Conservation (phyloP, 768 basidiomycete species). For the Tylopilus vinaceipallidus region DNA sequence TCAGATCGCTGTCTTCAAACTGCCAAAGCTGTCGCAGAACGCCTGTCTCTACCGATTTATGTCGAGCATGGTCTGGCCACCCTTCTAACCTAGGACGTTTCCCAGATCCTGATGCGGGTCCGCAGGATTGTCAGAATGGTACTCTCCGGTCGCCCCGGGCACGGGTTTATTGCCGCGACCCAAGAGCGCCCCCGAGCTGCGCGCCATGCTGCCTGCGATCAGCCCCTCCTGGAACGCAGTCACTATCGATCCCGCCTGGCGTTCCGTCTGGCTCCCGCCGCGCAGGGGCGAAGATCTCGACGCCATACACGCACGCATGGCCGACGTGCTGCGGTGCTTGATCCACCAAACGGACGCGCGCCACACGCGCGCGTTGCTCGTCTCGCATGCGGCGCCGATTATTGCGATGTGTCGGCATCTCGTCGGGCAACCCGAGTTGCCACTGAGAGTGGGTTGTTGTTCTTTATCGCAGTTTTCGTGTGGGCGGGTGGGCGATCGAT, state of each 20-base stretch:
- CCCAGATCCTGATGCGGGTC: neutral
- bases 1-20: conserved; percentile 89
- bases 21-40: conserved; percentile 56
- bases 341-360: conserved; percentile 48
- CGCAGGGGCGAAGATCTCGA: conserved; percentile 70
- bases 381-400: conserved; percentile 74
- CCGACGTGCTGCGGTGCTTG: conserved; percentile 51
- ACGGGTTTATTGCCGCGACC: conserved; percentile 80
- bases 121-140: conserved; percentile 75
- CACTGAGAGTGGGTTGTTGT: conserved; percentile 72
- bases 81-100: conserved; percentile 7
- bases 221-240: conserved; percentile 63
- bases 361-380: conserved; percentile 55
- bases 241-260: conserved; percentile 61
- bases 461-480: conserved; percentile 58
- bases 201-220: conserved; percentile 52
- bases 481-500: conserved; percentile 38
- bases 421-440: conserved; percentile 47
- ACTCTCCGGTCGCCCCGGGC: conserved; percentile 62
- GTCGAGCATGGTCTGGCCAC: conserved; percentile 66
- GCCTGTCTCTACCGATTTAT: conserved; percentile 65
- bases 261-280: conserved; percentile 63
- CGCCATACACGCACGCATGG: conserved; percentile 59
- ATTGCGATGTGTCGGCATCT: conserved; percentile 65
- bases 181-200: conserved; percentile 50